Evolutionary conservation across 192 early-diverging fungal genomes (phyloP).

Genomic region (Backusella sp.): DNA sequence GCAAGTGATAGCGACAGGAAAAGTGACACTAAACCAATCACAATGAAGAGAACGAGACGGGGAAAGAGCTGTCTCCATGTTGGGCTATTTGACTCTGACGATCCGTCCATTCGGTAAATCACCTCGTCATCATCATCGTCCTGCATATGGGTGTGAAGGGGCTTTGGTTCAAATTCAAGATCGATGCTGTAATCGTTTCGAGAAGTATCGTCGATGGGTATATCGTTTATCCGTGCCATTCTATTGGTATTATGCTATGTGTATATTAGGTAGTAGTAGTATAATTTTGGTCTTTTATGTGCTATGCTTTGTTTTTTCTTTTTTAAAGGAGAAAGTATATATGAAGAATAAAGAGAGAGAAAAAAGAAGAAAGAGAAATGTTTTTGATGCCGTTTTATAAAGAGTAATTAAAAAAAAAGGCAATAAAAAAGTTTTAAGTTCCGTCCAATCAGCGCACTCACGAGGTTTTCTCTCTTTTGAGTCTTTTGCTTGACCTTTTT

Average conservation of each 20-base stretch:
- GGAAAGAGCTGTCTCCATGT: slow-evolving; percentile 21
- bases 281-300: neutral
- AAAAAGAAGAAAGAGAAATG: neutral
- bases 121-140: slow-evolving; percentile 4
- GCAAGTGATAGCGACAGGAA: slow-evolving; percentile 18
- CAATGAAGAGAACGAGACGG: slow-evolving; percentile 20
- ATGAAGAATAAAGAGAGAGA: neutral
- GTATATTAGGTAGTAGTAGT: neutral
- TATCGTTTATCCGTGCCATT: neutral
- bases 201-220: neutral
- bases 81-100: neutral
- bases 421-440: slow-evolving; percentile 11
- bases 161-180: neutral
- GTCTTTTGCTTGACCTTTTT: neutral
- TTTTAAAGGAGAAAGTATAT: neutral
- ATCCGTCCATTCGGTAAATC: slow-evolving; percentile 4
- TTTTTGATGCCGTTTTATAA: neutral
- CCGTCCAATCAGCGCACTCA: neutral
- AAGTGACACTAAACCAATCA: slow-evolving; percentile 21
- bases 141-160: neutral
- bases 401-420: neutral
- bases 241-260: neutral
- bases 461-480: neutral
- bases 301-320: neutral
- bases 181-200: slow-evolving; percentile 8